Base-by-base conservation (phyloP, 192 early-diverging fungal species). In the Umbelopsis vinacea region DNA sequence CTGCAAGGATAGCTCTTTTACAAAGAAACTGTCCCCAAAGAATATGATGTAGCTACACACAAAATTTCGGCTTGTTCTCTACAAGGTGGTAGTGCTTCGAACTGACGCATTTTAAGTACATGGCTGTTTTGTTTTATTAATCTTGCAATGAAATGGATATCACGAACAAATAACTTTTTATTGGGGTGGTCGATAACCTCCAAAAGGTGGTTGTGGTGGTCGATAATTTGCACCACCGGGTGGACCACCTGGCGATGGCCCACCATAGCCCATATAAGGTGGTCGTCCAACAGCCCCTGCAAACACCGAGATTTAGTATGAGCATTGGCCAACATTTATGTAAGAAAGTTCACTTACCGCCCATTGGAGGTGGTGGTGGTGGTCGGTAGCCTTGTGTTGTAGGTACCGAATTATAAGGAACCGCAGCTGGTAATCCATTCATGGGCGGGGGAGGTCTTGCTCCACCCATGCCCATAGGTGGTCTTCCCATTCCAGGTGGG, bases 301-400 rank as follows among this genome's bases (percentile, higher is more conserved):
- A 6, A 37, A 37, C 23, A 54, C 23, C 6, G 14, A 37, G 26
- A 17, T 63, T 63, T 19, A 37, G 26, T 12, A 8, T 24, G 23
- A 24, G 10, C 22, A 8, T n/a, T 54, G 53, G n/a, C 6, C 7
- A 9, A 10, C 12, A 10, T 29, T 54, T 2, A 54, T 52, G n/a
- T 52, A n/a, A 29, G 53, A 3, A 63, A 19, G 17, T 17, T 19
- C 6, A 63, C 57, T 63, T 63, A 63, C 52, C 53, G 21, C 68
- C 68, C 48, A 69, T 69, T n/a, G 74, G 74, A 8, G 74, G 74
- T n/a, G 74, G 74, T 12, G 74, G 74, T 33, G 68, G 68, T 33
- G 69, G 68, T 35, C 52, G 40, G 50, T 48, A 63, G 1, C 69
- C 55, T 29, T 26, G 43, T 21, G 23, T 57, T 45, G 69, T 60